Percentiles rank a stretch among this genome's conserved stretches.
Conservation (phyloP, 2,329 filamentous ascomycete species). For the Cryphonectria nitschkei region DNA sequence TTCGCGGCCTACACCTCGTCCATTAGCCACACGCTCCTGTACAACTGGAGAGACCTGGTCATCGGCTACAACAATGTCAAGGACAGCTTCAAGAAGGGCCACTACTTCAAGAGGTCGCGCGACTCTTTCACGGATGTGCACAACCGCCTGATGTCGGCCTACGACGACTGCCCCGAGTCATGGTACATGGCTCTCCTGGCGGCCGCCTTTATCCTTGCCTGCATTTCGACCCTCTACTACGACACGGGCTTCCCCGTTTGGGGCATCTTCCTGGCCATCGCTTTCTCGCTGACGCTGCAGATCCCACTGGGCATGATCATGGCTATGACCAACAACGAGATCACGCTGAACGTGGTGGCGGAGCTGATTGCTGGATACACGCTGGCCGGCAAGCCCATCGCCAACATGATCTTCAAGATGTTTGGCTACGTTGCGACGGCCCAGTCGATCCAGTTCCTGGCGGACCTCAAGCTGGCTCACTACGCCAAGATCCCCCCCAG, state of each 20-base stretch:
- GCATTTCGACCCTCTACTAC: constrained; percentile 39
- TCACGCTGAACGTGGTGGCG: constrained; percentile 50
- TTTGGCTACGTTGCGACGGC: constrained; percentile 44
- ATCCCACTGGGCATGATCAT: constrained; percentile 49
- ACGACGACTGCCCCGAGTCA: constrained; percentile 19
- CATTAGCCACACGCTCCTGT: constrained; percentile 54
- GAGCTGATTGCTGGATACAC: constrained; percentile 52
- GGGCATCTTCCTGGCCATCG: constrained; percentile 49
- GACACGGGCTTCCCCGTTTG: constrained; percentile 44
- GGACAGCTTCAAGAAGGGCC: constrained; percentile 49
- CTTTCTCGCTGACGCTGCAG: constrained; percentile 46
- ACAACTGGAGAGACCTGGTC: constrained; percentile 55
- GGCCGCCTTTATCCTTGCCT: constrained; percentile 37
- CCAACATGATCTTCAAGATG: constrained; percentile 52
- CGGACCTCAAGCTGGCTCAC: constrained; percentile 38
- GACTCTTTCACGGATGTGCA: constrained; percentile 44
- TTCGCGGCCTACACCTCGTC: constrained; percentile 59
- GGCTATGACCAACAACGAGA: constrained; percentile 47
- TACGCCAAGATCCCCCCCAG: constrained; percentile 66
- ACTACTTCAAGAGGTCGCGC: constrained; percentile 36
- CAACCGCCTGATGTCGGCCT: constrained; percentile 49
- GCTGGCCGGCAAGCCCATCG: constrained; percentile 48
- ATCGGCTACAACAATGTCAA: constrained; percentile 53
- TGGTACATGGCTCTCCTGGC: constrained; percentile 40
- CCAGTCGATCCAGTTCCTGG: constrained; percentile 54